Percentiles rank a stretch among this genome's conserved stretches.
These are phyloP conservation scores for Sporothrix euskadiensis DNA, from an alignment of 2,329 filamentous ascomycete species.

Conservation along the genomic window DNA sequence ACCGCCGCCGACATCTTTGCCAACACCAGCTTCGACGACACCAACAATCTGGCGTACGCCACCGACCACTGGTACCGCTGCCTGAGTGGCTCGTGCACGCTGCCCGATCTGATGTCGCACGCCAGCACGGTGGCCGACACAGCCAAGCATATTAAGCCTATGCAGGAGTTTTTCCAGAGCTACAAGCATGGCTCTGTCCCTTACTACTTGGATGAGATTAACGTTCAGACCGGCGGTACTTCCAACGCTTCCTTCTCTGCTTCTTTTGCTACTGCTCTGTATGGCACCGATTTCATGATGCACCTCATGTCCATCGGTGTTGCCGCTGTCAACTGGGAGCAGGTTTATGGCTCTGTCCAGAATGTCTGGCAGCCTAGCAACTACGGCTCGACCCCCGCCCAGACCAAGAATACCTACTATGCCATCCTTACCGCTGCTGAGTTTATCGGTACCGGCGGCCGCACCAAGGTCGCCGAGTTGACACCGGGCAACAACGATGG, in stretches of 20 bases:
- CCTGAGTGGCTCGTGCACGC: slow-evolving; percentile 3
- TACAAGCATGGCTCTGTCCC: slow-evolving; percentile 1
- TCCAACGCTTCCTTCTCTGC: neutral
- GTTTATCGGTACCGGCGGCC: slow-evolving; percentile 13
- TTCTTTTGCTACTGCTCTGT: slow-evolving; percentile 11
- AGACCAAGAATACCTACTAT: slow-evolving; percentile 22
- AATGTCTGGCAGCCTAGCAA: slow-evolving; percentile 19
- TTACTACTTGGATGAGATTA: slow-evolving; percentile 2
- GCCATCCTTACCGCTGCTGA: slow-evolving; percentile 6
- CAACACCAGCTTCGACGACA: neutral
- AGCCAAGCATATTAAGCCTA: neutral
- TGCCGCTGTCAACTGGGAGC: slow-evolving; percentile 20
- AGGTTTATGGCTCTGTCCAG: slow-evolving; percentile 16
- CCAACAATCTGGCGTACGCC: slow-evolving; percentile 2
- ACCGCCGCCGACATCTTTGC: neutral
- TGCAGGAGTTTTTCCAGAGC: neutral
- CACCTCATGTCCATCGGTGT: slow-evolving; percentile 15
- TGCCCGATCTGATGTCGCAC: neutral
- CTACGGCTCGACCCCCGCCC: neutral
- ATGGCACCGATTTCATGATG: slow-evolving; percentile 21
- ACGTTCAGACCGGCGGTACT: slow-evolving; percentile 14
- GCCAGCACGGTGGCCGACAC: slow-evolving; percentile 20
- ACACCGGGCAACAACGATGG: slow-evolving; percentile 18
- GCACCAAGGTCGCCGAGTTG: slow-evolving; percentile 15
- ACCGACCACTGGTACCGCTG: slow-evolving; percentile 23